phyloP scores from a whole-genome alignment of 2,329 filamentous ascomycete species.

The Pseudogymnoascus sp. region DNA sequence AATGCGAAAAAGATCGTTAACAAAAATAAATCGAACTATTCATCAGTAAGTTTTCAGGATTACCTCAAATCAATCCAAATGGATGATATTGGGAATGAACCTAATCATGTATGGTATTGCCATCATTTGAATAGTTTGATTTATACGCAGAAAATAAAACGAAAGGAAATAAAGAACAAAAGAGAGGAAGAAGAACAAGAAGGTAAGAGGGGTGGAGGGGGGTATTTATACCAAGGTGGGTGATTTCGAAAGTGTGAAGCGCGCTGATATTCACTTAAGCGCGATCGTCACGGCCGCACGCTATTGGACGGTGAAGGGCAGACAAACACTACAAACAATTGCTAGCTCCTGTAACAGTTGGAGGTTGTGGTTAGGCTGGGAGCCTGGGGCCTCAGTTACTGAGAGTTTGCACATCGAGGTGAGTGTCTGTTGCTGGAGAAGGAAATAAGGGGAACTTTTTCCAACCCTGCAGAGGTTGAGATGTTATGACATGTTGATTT shows the following conservation, averaged over 20 bases:
- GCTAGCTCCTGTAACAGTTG: not conserved
- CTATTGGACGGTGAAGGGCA: not conserved
- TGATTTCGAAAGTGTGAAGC: not conserved
- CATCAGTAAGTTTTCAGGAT: not conserved
- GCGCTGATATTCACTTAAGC: constrained; percentile 4
- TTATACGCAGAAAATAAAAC: not conserved
- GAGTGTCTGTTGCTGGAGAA: not conserved
- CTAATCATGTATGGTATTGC: not conserved
- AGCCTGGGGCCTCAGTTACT: not conserved
- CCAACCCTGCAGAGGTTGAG: too few species aligned
- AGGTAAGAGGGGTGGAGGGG: not conserved
- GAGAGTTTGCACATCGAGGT: not conserved
- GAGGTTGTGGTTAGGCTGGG: not conserved
- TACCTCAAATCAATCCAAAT: not conserved
- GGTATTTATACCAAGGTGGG: not conserved
- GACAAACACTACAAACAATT: constrained; percentile 1
- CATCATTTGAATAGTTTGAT: not conserved
- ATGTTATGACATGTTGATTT: too few species aligned
- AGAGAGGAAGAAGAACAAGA: not conserved
- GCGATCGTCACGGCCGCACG: not conserved
- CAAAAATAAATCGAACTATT: not conserved
- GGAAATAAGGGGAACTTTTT: not conserved
- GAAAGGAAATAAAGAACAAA: not conserved
- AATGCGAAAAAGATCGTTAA: not conserved
- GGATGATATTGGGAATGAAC: not conserved